Evolutionary conservation across 2,329 filamentous ascomycete species (phyloP).

Genomic region (Aspergillus jensenii): DNA sequence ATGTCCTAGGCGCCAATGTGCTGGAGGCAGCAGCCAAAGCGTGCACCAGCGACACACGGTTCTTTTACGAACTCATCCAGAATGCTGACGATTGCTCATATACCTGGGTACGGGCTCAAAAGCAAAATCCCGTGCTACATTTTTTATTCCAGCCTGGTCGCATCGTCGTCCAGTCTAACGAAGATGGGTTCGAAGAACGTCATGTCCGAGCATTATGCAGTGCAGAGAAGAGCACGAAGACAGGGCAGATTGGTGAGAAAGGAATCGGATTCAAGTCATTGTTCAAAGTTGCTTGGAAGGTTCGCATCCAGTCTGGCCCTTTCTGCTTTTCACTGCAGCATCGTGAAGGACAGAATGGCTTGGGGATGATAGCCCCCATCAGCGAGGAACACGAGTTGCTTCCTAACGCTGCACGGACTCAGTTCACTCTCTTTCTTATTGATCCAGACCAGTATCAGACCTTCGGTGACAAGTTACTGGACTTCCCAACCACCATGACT

Average conservation of each 20-base stretch:
- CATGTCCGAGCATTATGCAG: slow-evolving; percentile 1
- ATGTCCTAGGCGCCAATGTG: background rate
- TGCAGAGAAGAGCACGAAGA: background rate
- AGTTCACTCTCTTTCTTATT: background rate
- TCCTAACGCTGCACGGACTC: background rate
- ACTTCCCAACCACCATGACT: background rate
- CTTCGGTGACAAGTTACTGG: background rate
- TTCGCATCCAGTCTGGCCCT: slow-evolving; percentile 5
- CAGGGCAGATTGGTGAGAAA: background rate
- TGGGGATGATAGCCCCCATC: background rate
- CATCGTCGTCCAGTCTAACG: slow-evolving; percentile 1
- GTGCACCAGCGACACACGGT: background rate
- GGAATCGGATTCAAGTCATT: background rate
- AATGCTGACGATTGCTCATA: slow-evolving; percentile 4
- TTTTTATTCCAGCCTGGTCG: too few species aligned
- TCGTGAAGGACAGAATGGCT: background rate
- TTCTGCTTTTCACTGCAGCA: slow-evolving; percentile 10
- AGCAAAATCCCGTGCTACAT: too few species aligned
- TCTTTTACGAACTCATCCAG: slow-evolving; percentile 5
- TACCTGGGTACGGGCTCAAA: too few species aligned
- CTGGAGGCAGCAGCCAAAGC: background rate
- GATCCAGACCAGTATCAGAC: background rate
- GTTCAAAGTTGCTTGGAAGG: background rate
- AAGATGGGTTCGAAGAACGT: slow-evolving; percentile 5
- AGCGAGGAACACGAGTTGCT: background rate